Conservation (phyloP, 1,139 yeast genomes). For the Sugiyamaella pinicola region DNA sequence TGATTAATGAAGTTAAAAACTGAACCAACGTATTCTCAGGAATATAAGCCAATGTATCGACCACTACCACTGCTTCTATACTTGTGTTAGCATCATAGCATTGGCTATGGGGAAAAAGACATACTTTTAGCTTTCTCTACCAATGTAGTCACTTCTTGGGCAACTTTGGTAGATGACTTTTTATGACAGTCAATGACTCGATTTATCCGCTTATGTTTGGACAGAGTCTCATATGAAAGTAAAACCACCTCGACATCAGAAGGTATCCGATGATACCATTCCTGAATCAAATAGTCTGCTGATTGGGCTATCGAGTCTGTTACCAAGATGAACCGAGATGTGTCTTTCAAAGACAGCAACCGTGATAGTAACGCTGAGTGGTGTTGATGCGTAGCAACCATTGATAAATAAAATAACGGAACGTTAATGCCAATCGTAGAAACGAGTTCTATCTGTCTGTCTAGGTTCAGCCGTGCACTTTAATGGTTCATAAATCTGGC, state of each 20-base stretch:
- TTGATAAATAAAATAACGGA: constrained; percentile 7
- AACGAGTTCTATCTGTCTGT: no score
- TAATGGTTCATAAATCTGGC: not conserved
- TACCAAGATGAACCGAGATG: constrained; percentile 68
- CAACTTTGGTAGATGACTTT: constrained; percentile 32
- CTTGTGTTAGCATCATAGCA: constrained; percentile 2
- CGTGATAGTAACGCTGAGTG: constrained; percentile 47
- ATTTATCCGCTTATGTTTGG: constrained; percentile 53
- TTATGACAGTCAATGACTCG: constrained; percentile 54
- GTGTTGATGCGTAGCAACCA: constrained; percentile 36
- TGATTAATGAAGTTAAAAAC: constrained; percentile 58
- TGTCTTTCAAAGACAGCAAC: constrained; percentile 66
- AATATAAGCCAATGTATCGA: constrained; percentile 72
- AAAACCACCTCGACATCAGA: constrained; percentile 23
- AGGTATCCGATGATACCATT: constrained; percentile 52
- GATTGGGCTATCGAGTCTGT: constrained; percentile 74
- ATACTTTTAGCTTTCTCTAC: constrained; percentile 23
- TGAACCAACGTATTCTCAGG: constrained; percentile 50
- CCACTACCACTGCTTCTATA: constrained; percentile 44
- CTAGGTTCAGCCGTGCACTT: not conserved
- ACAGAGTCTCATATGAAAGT: constrained; percentile 27
- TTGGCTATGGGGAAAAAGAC: constrained; percentile 16
- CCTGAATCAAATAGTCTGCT: constrained; percentile 56
- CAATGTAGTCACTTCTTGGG: constrained; percentile 22
- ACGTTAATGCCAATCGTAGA: no score